A percentile compares a stretch with the other conserved stretches of the same genome.
phyloP scores from a whole-genome alignment of 768 basidiomycete species.

The Boletus barrowsii region DNA sequence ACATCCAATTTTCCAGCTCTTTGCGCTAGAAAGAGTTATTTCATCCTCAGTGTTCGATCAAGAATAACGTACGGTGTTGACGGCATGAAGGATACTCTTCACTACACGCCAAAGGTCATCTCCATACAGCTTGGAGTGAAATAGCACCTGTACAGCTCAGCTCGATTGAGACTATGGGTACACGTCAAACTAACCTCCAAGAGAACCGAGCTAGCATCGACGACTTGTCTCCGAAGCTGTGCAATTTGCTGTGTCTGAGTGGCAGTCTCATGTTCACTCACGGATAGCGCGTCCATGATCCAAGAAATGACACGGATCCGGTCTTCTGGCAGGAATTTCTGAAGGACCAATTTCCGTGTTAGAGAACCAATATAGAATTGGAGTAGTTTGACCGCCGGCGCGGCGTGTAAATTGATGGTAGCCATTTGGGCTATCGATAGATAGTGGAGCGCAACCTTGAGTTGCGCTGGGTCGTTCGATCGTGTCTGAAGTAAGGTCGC shows the following conservation, averaged over 20 bases:
- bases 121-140: constrained; percentile 25
- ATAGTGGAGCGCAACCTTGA: constrained; percentile 40
- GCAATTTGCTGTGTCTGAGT: constrained; percentile 27
- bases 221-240: constrained; percentile 43
- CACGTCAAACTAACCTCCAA: constrained; percentile 38
- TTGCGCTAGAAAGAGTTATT: constrained; percentile 41
- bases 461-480: constrained; percentile 28
- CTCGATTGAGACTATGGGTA: background rate
- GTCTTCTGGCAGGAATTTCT: constrained; percentile 42
- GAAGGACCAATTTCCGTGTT: constrained; percentile 45
- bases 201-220: constrained; percentile 49
- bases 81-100: constrained; percentile 17
- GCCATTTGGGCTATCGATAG: constrained; percentile 46
- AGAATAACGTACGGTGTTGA: constrained; percentile 26
- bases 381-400: constrained; percentile 45
- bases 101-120: constrained; percentile 25
- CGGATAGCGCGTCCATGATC: constrained; percentile 43
- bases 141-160: constrained; percentile 12
- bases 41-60: constrained; percentile 9
- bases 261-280: constrained; percentile 33
- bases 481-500: constrained; percentile 31
- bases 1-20: constrained; percentile 39
- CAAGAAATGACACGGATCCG: constrained; percentile 45
- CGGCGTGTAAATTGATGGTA: constrained; percentile 39
- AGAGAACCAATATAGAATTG: constrained; percentile 49